A percentile compares a stretch with the other conserved stretches of the same genome.
Evolutionary conservation across 306 rosid species (phyloP).

Genomic region (Betula pendula): DNA sequence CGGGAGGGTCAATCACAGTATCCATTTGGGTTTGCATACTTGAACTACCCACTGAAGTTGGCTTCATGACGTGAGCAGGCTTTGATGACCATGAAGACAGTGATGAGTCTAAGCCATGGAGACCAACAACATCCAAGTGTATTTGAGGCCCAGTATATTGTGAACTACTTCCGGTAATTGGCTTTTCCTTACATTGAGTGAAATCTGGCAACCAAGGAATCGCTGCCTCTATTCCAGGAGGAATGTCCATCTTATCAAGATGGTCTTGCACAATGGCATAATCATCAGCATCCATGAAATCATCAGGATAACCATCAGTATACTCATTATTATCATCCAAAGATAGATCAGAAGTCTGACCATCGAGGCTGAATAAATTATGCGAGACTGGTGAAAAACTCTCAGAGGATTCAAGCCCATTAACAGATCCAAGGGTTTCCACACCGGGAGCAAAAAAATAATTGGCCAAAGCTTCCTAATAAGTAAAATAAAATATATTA

Average conservation of each 20-base stretch:
- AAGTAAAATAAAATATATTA: conserved; percentile 20
- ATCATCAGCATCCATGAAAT: conserved; percentile 54
- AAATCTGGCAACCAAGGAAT: conserved; percentile 61
- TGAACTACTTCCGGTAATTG: conserved; percentile 38
- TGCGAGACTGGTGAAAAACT: conserved; percentile 36
- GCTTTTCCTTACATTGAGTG: conserved; percentile 26
- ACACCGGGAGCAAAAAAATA: conserved; percentile 31
- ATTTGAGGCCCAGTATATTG: conserved; percentile 25
- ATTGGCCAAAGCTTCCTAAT: conserved; percentile 42
- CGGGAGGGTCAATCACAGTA: conserved; percentile 28
- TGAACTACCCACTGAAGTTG: conserved; percentile 32
- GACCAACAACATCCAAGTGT: conserved; percentile 27
- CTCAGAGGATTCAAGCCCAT: conserved; percentile 46
- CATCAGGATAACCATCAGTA: conserved; percentile 40
- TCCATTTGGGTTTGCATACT: conserved; percentile 34
- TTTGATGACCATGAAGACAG: conserved; percentile 30
- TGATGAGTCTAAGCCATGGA: conserved; percentile 23
- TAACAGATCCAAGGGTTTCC: conserved; percentile 41
- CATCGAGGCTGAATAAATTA: conserved; percentile 51
- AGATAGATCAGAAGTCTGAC: conserved; percentile 50
- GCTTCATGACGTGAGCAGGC: conserved; percentile 27
- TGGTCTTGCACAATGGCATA: conserved; percentile 58
- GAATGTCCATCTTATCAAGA: conserved; percentile 66
- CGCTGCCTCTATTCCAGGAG: conserved; percentile 79
- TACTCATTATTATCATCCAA: conserved; percentile 45